Evolutionary conservation across 139 green algal genomes (phyloP).

Genomic region (Penium margaritaceum): DNA sequence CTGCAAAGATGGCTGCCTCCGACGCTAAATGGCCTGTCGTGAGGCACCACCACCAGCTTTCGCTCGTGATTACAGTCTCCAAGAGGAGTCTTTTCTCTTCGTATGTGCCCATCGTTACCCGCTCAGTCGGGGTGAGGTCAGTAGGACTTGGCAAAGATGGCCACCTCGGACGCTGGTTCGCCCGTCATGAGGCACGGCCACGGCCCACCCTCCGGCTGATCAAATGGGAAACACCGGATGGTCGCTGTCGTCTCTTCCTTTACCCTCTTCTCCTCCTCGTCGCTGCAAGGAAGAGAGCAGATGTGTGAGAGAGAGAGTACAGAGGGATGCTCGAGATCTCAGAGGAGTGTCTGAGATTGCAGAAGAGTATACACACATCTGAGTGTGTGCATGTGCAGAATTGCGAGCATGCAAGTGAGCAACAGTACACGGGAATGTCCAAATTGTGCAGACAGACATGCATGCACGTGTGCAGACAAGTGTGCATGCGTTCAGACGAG

Average conservation of each 20-base stretch:
- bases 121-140: too few relatives aligned
- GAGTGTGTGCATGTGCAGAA: too few relatives aligned
- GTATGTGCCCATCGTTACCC: too few relatives aligned
- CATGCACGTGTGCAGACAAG: too few relatives aligned
- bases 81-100: too few relatives aligned
- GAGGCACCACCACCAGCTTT: too few relatives aligned
- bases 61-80: too few relatives aligned
- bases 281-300: constrained; percentile 39
- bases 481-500: too few relatives aligned
- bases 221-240: constrained; percentile 93
- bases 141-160: constrained; percentile 93
- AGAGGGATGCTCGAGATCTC: not conserved
- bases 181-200: constrained; percentile 77
- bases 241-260: constrained; percentile 91
- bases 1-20: too few relatives aligned
- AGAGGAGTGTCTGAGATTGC: not conserved
- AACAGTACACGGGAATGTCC: too few relatives aligned
- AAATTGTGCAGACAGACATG: too few relatives aligned
- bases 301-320: not conserved
- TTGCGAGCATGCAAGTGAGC: not conserved
- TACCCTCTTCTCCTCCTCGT: constrained; percentile 76
- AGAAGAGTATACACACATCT: not conserved
- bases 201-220: constrained; percentile 66
- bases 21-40: too few relatives aligned
- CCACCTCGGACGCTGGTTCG: constrained; percentile 66